phyloP scores from a whole-genome alignment of 1,284 basidiomycete genomes.

The Irpex sp. region DNA sequence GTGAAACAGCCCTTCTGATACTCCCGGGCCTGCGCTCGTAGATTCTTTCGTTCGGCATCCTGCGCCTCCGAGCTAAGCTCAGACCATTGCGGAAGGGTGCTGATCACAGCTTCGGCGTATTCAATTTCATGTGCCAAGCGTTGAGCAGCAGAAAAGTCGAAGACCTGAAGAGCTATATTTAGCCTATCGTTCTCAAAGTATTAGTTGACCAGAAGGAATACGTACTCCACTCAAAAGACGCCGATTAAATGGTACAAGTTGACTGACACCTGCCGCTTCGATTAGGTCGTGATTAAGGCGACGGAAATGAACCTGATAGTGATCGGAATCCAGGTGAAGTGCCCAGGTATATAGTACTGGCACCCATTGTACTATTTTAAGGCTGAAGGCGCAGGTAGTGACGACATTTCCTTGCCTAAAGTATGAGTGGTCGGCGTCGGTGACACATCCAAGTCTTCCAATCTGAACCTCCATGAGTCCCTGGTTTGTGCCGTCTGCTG shows the following conservation, averaged over 20 bases:
- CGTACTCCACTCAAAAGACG: too few relatives aligned
- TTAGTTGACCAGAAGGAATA: neutral
- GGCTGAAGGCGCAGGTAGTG: conserved; percentile 1
- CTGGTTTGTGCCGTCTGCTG: too few relatives aligned
- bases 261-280: neutral
- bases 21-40: too few relatives aligned
- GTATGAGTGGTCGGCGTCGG: conserved; percentile 9
- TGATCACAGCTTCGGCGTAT: conserved; percentile 3
- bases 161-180: neutral
- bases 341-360: conserved; percentile 10
- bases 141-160: conserved; percentile 11
- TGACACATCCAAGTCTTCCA: conserved; percentile 8
- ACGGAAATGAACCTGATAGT: conserved; percentile 4
- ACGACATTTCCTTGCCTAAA: conserved; percentile 5
- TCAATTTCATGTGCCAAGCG: conserved; percentile 5
- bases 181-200: too few relatives aligned
- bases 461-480: neutral
- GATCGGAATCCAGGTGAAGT: conserved; percentile 1
- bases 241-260: too few relatives aligned
- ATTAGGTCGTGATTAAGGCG: conserved; percentile 2
- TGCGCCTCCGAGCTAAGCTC: neutral
- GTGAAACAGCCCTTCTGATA: neutral
- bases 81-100: neutral
- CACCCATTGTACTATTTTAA: neutral
- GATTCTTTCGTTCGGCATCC: neutral